Base-by-base conservation (phyloP, 2,329 filamentous ascomycete genomes). In the Ophiostoma ips region DNA sequence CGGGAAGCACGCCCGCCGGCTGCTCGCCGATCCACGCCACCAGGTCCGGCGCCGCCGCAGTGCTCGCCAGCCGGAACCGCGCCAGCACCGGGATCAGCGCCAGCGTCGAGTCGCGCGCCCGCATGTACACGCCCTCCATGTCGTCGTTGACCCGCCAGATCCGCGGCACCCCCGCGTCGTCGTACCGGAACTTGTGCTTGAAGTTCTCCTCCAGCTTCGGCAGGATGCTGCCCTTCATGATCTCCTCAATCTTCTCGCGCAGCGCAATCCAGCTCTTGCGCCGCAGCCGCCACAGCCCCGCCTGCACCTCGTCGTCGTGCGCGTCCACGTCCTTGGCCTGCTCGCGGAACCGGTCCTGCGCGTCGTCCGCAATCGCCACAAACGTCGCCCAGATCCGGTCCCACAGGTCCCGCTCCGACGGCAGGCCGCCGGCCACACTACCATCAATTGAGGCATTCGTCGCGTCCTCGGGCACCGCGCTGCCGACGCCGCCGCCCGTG, bases 141-240 rank as follows among this genome's bases (percentile, higher is more conserved):
- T 98, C 92, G 63, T 98, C 92, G 2, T 83, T 89, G 1, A 92
- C 92, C 21, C 89, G 81, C 92, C 92, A 98, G 66, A 98, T 95
- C 53, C 92, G 78, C 5, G 92, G 92, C 5, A 98, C 92, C 24
- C 92, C 92, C 7, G 81, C 81, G 53, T 95, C 89, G 60, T 98
- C 92, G 60, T 98, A 98, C 56, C 92, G 83, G 76, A 98, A 98
- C 67, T 95, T 95, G 70, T 98, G 92, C 67, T 98, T 92, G 58
- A 98, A 98, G 69, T 95, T 96, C 66, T 98, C 92, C 34, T 92
- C 81, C 48, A 98, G 77, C 71, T 98, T 98, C 58, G 96, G 73
- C 33, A 96, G 71, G 49, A 98, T 81, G 62, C 96, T 98, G 60
- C 90, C 90, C 68, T 96, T 92, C 81, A 94, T 94, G 62, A 95